Evolutionary conservation across 164 flowering plant species (phyloP).

Genomic region (Liquidambar formosana): DNA sequence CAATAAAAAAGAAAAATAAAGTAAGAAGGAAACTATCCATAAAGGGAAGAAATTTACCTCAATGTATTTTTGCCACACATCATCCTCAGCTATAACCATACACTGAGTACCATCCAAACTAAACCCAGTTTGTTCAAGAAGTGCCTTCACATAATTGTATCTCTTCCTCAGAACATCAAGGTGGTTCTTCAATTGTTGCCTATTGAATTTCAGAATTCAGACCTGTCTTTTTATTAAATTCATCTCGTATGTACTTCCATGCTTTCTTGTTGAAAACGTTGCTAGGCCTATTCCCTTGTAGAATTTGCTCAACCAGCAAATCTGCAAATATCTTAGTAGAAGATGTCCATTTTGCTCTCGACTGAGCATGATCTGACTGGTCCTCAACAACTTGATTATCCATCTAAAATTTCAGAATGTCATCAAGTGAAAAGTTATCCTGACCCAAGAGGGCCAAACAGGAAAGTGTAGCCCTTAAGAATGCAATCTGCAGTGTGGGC

Average conservation of each 20-base stretch:
- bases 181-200: conserved; percentile 9
- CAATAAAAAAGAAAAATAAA: background rate
- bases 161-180: conserved; percentile 7
- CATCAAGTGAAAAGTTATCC: no score
- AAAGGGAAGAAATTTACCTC: background rate
- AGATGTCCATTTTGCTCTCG: conserved; percentile 2
- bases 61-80: conserved; percentile 4
- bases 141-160: conserved; percentile 4
- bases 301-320: conserved; percentile 5
- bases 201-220: background rate
- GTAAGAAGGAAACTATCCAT: background rate
- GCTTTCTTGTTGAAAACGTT: conserved; percentile 3
- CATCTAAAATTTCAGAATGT: background rate
- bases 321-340: conserved; percentile 4
- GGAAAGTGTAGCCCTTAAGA: no score
- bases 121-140: conserved; percentile 2
- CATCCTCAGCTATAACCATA: conserved; percentile 2
- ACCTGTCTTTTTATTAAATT: background rate
- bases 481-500: no score
- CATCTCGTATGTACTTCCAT: conserved; percentile 1
- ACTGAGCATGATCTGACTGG: background rate
- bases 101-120: background rate
- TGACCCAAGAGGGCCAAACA: no score
- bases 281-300: conserved; percentile 1
- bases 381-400: background rate